A percentile compares a stretch with the other conserved stretches of the same genome.
These are phyloP conservation scores for Pseudogymnoascus sp. DNA, from an alignment of 2,329 filamentous ascomycete species.

Conservation along the genomic window DNA sequence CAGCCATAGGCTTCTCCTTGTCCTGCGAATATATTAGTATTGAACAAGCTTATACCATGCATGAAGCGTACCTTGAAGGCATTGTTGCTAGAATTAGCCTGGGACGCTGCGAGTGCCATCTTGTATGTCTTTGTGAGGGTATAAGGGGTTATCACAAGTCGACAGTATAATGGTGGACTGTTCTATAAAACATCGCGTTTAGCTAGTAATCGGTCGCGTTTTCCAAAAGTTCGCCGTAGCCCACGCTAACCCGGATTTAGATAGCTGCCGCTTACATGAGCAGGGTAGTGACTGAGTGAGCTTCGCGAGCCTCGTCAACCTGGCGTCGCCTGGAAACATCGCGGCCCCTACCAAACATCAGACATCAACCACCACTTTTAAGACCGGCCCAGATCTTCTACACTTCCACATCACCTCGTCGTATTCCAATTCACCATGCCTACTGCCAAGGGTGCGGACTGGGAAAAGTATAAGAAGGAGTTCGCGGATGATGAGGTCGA, in stretches of 20 bases:
- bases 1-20: conserved; percentile 98
- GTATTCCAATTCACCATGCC: conserved; percentile 53
- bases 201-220: conserved; percentile 19
- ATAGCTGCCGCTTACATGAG: conserved; percentile 13
- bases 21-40: conserved; percentile 41
- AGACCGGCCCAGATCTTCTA: background rate
- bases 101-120: conserved; percentile 37
- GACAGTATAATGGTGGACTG: conserved; percentile 10
- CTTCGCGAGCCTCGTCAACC: conserved; percentile 10
- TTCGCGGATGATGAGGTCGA: conserved; percentile 95
- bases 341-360: conserved; percentile 6
- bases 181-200: conserved; percentile 19
- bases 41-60: conserved; percentile 17
- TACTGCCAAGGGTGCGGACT: conserved; percentile 86
- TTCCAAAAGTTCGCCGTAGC: conserved; percentile 14
- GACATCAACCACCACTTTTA: conserved; percentile 6
- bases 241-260: conserved; percentile 15
- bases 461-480: conserved; percentile 98
- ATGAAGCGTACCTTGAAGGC: conserved; percentile 53
- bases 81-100: conserved; percentile 47
- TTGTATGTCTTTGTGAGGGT: conserved; percentile 25
- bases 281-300: conserved; percentile 2
- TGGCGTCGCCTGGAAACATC: conserved; percentile 3
- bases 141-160: conserved; percentile 16
- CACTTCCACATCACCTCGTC: conserved; percentile 8